A percentile compares a stretch with the other conserved stretches of the same genome.
Evolutionary conservation across 495 filamentous ascomycete species (phyloP).

Genomic region (Penicillium odoratum): DNA sequence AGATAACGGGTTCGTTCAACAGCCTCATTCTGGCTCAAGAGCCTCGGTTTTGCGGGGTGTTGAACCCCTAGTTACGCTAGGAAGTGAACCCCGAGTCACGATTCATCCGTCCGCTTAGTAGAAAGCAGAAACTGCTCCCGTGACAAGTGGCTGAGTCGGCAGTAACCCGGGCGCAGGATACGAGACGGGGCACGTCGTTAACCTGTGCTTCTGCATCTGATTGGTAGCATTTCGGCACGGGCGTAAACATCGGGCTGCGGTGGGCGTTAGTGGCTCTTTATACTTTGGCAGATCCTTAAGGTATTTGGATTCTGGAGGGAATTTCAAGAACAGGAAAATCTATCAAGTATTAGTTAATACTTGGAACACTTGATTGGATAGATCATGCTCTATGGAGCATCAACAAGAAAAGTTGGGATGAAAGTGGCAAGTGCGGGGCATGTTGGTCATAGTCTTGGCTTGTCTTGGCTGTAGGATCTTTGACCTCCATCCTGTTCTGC

Average conservation of each 20-base stretch:
- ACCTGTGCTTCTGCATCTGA: constrained; percentile 3
- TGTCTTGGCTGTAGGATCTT: not conserved
- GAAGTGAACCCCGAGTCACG: not conserved
- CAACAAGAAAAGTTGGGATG: no score
- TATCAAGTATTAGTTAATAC: not conserved
- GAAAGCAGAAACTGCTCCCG: constrained; percentile 8
- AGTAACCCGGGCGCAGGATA: constrained; percentile 19
- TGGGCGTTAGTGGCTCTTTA: not conserved
- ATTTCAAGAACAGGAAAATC: not conserved
- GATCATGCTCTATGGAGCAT: no score
- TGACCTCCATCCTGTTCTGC: not conserved
- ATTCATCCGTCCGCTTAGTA: not conserved
- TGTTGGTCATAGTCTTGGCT: not conserved
- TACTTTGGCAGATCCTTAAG: not conserved
- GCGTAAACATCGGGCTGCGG: constrained; percentile 1
- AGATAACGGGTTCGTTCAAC: constrained; percentile 11
- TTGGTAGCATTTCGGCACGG: constrained; percentile 11
- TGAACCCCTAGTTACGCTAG: not conserved
- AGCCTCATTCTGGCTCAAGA: constrained; percentile 19
- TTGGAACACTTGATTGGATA: no score
- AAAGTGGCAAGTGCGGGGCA: not conserved
- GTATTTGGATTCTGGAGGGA: not conserved
- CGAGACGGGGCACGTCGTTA: constrained; percentile 14
- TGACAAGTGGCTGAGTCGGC: constrained; percentile 6
- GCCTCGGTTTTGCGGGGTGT: constrained; percentile 7